These are phyloP conservation scores for Penicillium argentinense DNA, from an alignment of 495 filamentous ascomycete species.

Conservation along the genomic window DNA sequence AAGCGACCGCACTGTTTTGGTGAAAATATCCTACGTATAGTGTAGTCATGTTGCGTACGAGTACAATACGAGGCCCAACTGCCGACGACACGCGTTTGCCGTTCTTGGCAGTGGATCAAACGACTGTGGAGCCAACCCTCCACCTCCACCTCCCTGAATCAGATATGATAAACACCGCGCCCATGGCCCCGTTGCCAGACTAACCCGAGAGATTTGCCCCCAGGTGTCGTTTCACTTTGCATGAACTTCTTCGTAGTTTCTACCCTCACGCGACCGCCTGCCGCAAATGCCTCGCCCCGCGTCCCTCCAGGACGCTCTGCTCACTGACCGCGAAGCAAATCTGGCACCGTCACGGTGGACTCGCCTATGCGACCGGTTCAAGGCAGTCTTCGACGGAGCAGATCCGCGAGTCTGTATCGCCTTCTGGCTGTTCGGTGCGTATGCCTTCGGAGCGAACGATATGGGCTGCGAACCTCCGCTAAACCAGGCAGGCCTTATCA, in stretches of 20 bases:
- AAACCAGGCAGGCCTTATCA: conserved; percentile 75
- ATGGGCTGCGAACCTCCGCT: not conserved
- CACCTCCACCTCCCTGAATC: not conserved
- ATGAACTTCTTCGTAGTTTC: not conserved
- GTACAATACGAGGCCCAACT: too few relatives aligned
- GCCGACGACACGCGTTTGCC: not conserved
- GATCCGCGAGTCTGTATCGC: conserved; percentile 73
- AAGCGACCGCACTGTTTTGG: too few relatives aligned
- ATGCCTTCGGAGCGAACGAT: not conserved
- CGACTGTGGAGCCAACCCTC: not conserved
- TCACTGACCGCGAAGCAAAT: not conserved
- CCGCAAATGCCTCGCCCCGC: conserved; percentile 12
- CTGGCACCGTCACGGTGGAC: conserved; percentile 61
- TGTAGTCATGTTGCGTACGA: too few relatives aligned
- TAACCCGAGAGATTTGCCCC: too few relatives aligned
- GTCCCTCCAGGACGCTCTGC: conserved; percentile 16
- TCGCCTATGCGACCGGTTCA: conserved; percentile 64
- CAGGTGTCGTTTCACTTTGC: not conserved
- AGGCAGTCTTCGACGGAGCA: conserved; percentile 60
- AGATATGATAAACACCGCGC: not conserved
- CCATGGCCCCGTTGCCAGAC: too few relatives aligned
- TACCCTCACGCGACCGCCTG: conserved; percentile 13
- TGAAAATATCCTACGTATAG: too few relatives aligned
- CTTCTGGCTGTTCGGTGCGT: conserved; percentile 90
- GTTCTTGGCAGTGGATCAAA: not conserved